Evolutionary conservation across 1,284 basidiomycete genomes (phyloP).

Genomic region (Limonomyces culmigenus): DNA sequence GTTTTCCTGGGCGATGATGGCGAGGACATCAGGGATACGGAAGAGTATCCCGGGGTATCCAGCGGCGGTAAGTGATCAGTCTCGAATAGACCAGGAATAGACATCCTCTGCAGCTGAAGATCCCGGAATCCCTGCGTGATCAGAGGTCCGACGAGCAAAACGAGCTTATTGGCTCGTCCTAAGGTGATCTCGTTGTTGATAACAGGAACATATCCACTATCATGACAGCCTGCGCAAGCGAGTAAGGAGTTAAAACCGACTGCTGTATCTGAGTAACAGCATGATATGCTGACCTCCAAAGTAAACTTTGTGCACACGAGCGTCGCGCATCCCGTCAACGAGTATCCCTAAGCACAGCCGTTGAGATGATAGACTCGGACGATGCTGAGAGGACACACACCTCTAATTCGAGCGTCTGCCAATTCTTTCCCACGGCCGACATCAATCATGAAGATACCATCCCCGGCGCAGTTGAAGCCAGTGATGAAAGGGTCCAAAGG

Average conservation of each 20-base stretch:
- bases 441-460: constrained; percentile 51
- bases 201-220: constrained; percentile 51
- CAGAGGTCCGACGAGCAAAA: constrained; percentile 45
- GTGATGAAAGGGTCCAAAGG: constrained; percentile 41
- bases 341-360: constrained; percentile 26
- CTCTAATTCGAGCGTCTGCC: constrained; percentile 57
- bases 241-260: constrained; percentile 4
- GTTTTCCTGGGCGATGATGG: too few relatives aligned
- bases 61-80: constrained; percentile 24
- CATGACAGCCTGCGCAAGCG: constrained; percentile 19
- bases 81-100: constrained; percentile 46
- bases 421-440: constrained; percentile 59
- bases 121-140: constrained; percentile 41
- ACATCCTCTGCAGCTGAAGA: constrained; percentile 34
- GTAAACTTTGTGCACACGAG: constrained; percentile 42
- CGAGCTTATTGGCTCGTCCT: constrained; percentile 45
- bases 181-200: constrained; percentile 48
- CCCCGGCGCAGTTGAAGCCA: constrained; percentile 49
- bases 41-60: not conserved
- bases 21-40: too few relatives aligned
- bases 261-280: constrained; percentile 3
- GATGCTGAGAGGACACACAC: constrained; percentile 15
- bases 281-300: constrained; percentile 34
- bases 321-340: constrained; percentile 39
- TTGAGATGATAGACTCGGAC: constrained; percentile 1